Evolutionary conservation across 495 filamentous ascomycete species (phyloP).

Genomic region (Aspergillus leporis): DNA sequence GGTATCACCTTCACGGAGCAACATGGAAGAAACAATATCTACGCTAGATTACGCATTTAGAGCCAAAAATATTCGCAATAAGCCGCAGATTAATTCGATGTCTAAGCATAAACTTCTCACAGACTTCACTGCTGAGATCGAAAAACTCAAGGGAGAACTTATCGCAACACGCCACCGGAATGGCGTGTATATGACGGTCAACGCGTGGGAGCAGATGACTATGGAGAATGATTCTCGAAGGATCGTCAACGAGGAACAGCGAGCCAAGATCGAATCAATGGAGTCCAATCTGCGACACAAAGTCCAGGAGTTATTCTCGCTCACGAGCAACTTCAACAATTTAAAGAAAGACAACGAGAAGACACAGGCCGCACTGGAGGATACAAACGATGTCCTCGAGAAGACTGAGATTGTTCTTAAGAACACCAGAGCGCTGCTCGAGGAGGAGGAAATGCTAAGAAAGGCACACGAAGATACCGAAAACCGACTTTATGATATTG

Average conservation of each 20-base stretch:
- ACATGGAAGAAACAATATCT: slow-evolving; percentile 96
- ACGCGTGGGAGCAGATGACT: slow-evolving; percentile 81
- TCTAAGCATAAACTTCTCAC: slow-evolving; percentile 88
- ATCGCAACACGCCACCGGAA: slow-evolving; percentile 92
- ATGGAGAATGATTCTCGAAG: slow-evolving; percentile 89
- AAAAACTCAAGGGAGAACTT: slow-evolving; percentile 89
- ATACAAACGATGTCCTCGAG: slow-evolving; percentile 76
- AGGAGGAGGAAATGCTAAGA: slow-evolving; percentile 76
- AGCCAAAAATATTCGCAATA: slow-evolving; percentile 97
- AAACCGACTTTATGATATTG: slow-evolving; percentile 66
- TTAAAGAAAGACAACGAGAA: slow-evolving; percentile 85
- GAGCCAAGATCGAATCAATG: slow-evolving; percentile 88
- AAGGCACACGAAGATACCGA: slow-evolving; percentile 88
- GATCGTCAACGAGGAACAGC: slow-evolving; percentile 89
- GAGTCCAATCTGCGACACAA: slow-evolving; percentile 88
- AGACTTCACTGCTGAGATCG: slow-evolving; percentile 91
- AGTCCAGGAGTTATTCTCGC: slow-evolving; percentile 80
- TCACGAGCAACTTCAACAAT: slow-evolving; percentile 80
- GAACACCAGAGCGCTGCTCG: slow-evolving; percentile 70
- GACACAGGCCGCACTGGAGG: slow-evolving; percentile 66
- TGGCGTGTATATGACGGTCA: slow-evolving; percentile 87
- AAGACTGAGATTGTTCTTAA: slow-evolving; percentile 82
- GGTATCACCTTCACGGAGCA: slow-evolving; percentile 88
- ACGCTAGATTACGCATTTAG: slow-evolving; percentile 96
- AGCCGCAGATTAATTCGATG: slow-evolving; percentile 91